Percentiles rank a stretch among this genome's conserved stretches.
Conservation (phyloP, 495 filamentous ascomycete species). For the Neurospora sublineolata region DNA sequence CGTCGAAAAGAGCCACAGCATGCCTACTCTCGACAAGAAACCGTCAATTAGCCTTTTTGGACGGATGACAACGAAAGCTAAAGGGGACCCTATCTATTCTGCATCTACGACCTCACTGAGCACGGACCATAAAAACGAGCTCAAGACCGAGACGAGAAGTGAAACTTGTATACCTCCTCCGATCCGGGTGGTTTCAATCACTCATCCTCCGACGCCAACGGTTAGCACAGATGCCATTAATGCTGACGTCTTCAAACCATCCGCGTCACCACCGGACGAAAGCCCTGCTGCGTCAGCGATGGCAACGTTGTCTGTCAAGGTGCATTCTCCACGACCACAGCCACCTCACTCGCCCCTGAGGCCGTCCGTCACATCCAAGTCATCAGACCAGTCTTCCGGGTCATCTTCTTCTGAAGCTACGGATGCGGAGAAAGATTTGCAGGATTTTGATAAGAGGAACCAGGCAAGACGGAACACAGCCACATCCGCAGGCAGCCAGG, state of each 20-base stretch:
- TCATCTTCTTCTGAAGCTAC: conserved; percentile 23
- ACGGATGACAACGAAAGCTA: conserved; percentile 25
- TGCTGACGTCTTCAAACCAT: conserved; percentile 41
- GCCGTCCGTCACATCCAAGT: conserved; percentile 25
- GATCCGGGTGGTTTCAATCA: conserved; percentile 46
- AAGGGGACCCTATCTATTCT: conserved; percentile 14
- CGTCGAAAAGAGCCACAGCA: conserved; percentile 52
- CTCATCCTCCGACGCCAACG: conserved; percentile 49
- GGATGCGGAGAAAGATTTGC: conserved; percentile 24
- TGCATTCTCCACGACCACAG: conserved; percentile 38
- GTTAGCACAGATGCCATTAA: conserved; percentile 51
- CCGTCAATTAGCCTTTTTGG: conserved; percentile 28
- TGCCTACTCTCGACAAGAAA: conserved; percentile 15
- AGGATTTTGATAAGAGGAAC: conserved; percentile 22
- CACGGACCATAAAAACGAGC: conserved; percentile 19
- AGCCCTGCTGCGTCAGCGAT: conserved; percentile 48
- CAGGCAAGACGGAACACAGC: conserved; percentile 33
- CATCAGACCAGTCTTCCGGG: conserved; percentile 30
- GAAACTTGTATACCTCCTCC: conserved; percentile 21
- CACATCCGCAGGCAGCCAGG: conserved; percentile 25
- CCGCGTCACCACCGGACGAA: conserved; percentile 37
- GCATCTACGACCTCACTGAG: conserved; percentile 27
- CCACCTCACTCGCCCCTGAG: conserved; percentile 37
- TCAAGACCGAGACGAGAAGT: conserved; percentile 16
- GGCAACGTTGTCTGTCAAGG: conserved; percentile 54